Base-by-base conservation (phyloP, 2,329 filamentous ascomycete species). In the Colletotrichum sansevieriae region DNA sequence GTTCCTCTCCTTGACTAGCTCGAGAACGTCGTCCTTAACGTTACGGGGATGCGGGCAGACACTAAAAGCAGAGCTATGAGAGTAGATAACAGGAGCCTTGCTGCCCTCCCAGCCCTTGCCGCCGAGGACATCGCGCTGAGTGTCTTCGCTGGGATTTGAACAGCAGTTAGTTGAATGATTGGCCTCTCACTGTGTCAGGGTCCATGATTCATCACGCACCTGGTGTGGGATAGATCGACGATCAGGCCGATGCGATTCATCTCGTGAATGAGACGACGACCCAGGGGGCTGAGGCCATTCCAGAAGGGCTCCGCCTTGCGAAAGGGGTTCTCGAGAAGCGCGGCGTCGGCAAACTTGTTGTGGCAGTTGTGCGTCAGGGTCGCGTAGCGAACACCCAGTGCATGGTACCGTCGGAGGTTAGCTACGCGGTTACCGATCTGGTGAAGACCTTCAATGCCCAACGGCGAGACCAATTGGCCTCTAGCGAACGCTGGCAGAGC, bases 211-310 rank as follows among this genome's bases (percentile, higher is more conserved):
- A 15, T 13, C 15, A 49, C 22, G 13, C 72, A 80, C 80, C 80
- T 88, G 4, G 84, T 83, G 78, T 98, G 95, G 7, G 92, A 87
- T 41, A 98, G 84, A 76, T 98, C 95, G 46, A 98, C 92, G n/a
- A 98, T 89, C 90, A 98, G 94, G 29, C 95, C 95, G 2, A 98
- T 83, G 3, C 95, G 88, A 78, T 98, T 98, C 95, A 98, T 98
- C 82, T 98, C 95, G 41, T 84, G 84, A 51, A 98, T 84, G 0
- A 98, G 81, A 12, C 84, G 77, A 59, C 88, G 86, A 4, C 95
- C 95, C 1, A 85, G 85, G 1, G 85, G 82, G 68, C 91, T 95
- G 1, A 98, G 84, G 2, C 95, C 95, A 60, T 86, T 82, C 88
- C 90, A 92, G 64, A 86, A 82, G 0, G 91, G 88, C 60, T 86